These are phyloP conservation scores for Lodderomyces theae DNA, from an alignment of 1,139 yeast genomes.

Conservation along the genomic window DNA sequence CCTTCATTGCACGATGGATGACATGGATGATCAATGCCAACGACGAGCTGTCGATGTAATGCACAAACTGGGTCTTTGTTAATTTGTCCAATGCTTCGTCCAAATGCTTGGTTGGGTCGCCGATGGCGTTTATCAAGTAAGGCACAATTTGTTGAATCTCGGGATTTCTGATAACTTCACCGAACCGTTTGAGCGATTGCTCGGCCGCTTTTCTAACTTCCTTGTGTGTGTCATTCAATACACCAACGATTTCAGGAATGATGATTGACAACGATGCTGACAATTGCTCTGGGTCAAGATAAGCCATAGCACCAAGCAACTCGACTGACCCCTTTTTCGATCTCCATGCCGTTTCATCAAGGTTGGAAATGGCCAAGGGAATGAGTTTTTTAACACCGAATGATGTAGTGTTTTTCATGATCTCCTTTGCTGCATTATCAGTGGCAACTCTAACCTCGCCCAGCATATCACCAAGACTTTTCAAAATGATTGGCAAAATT, in stretches of 20 bases:
- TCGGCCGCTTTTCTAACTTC: constrained; percentile 97
- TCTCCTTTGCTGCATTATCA: constrained; percentile 77
- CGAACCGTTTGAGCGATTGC: constrained; percentile 81
- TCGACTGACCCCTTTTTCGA: constrained; percentile 97
- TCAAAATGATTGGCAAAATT: constrained; percentile 74
- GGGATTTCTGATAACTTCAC: constrained; percentile 96
- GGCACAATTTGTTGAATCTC: constrained; percentile 93
- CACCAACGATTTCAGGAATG: constrained; percentile 95
- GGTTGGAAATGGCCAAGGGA: constrained; percentile 82
- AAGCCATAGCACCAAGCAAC: constrained; percentile 95
- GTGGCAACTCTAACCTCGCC: constrained; percentile 91
- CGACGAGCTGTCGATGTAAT: constrained; percentile 97
- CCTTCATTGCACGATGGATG: constrained; percentile 91
- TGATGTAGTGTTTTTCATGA: constrained; percentile 90
- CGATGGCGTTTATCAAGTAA: constrained; percentile 84
- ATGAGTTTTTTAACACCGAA: constrained; percentile 88
- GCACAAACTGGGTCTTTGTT: constrained; percentile 89
- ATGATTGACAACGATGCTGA: constrained; percentile 85
- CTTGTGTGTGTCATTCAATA: constrained; percentile 89
- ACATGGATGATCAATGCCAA: constrained; percentile 93
- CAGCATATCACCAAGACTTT: constrained; percentile 78
- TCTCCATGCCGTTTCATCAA: constrained; percentile 94
- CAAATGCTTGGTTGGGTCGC: constrained; percentile 90
- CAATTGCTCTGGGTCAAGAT: constrained; percentile 89
- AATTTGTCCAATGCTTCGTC: constrained; percentile 84